Evolutionary conservation across 441 rosid genomes (phyloP), one percentile per base, ranked within the genome.

Genomic region (Gossypium trilobum): DNA sequence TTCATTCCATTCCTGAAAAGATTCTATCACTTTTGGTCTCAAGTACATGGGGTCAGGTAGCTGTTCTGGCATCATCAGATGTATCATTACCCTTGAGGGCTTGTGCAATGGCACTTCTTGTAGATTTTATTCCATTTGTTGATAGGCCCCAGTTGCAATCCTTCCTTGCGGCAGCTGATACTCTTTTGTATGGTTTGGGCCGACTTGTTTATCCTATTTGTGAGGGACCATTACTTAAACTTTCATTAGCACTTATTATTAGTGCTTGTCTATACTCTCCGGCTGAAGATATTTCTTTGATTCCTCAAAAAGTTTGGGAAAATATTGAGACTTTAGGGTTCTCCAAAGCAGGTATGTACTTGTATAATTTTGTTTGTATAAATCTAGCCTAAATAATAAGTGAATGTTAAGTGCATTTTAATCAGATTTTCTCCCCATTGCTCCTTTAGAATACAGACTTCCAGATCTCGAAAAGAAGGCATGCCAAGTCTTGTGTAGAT

Each of bases 181-280:
- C 79, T 59, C 76, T 89, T 70, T 85, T 91, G 54, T 84, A 77
- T 83, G 78, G 85, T 61, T 76, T 89, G 73, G 91, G 93, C 57
- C 84, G 76, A 71, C 73, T 68, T 75, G 70, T 79, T 23, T 77
- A 80, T 62, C 87, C 91, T 57, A 72, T 83, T 17, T 85, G 89
- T 70, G 91, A 84, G 78, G 89, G 97, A 50, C 91, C 87, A 39
- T 68, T 86, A 69, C 78, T 91, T 76, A 82, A 76, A 78, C 91
- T 89, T 58, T 88, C 97, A 31, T 75, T 89, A 73, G 91, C 95
- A 69, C 89, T 91, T 22, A 73, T 88, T 78, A 86, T 90, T 54
- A 79, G 88, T 72, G 91, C 91, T 77, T 91, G 95, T 80, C 80
- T 91, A 63, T 88, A 89, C 79, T 87, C 91, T 68, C 78, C 85